phyloP scores from a whole-genome alignment of 805 yeast genomes.

The Candida railenensis region DNA sequence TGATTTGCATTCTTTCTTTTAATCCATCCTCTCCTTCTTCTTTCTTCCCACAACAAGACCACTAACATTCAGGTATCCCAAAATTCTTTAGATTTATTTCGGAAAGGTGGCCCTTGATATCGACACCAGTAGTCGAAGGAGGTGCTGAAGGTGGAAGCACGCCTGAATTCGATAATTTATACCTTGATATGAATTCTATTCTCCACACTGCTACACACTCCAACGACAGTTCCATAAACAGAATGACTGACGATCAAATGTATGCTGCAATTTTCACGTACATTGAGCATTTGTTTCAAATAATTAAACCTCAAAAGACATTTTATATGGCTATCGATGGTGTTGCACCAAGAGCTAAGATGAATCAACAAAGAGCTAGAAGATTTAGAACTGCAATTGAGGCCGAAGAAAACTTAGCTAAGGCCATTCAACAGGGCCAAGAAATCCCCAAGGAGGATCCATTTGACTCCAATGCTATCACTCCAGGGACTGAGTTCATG shows the following conservation, averaged over 20 bases:
- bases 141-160: constrained; percentile 63
- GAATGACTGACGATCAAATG: constrained; percentile 86
- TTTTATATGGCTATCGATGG: constrained; percentile 98
- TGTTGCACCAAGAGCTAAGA: constrained; percentile 97
- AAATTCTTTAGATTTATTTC: constrained; percentile 95
- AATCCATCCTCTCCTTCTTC: neutral
- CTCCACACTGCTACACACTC: constrained; percentile 91
- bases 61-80: constrained; percentile 69
- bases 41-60: too few relatives aligned
- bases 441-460: constrained; percentile 80
- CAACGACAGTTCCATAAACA: constrained; percentile 60
- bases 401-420: constrained; percentile 75
- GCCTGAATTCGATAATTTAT: constrained; percentile 92
- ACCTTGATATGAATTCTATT: constrained; percentile 97
- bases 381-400: constrained; percentile 92
- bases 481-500: constrained; percentile 98
- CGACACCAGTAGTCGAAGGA: constrained; percentile 59
- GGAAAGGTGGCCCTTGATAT: constrained; percentile 97
- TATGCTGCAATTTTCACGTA: constrained; percentile 90
- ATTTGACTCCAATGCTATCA: constrained; percentile 88
- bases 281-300: constrained; percentile 87
- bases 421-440: constrained; percentile 71
- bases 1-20: neutral
- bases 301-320: constrained; percentile 80
- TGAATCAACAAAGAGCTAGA: constrained; percentile 97